Base-by-base conservation (phyloP, 345 rosid genomes). In the Capsella bursapastoris region DNA sequence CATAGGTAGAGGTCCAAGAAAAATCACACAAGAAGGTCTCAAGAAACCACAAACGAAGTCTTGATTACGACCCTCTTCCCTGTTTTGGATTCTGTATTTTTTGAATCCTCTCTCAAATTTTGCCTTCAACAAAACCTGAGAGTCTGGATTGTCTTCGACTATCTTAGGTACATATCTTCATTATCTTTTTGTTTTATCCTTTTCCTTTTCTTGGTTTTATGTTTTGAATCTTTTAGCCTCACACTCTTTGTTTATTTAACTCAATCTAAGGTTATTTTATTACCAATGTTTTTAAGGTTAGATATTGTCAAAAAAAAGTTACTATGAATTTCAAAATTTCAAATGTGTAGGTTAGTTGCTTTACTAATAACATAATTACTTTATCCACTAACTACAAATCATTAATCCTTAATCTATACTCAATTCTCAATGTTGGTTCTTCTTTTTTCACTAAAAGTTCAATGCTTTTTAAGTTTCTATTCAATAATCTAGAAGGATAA, bases 141-240 rank as follows among this genome's bases (percentile, higher is more conserved):
- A 48, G 7, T 70, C 34, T 56, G 12, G 55, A 37, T 57, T 48
- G 45, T 49, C 70, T 37, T 47, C 44, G 7, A 62, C 9, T 37
- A 16, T 37, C 28, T 57, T 60, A 76, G 75, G 80, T 76, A 70
- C 43, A 31, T 44, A 62, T 53, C 28, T 69, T 52, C 58, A 64
- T 25, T 14, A 22, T 47, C n/a, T 62, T 71, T 22, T 40, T 49
- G 27, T 48, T 48, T 48, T 4, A 0, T 38, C 0, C 13, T n/a
- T 58, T 57, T 29, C 25, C n/a, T 49, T 74, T 66, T 45, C 18
- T 51, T 55, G 32, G 25, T 6, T 49, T 55, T 66, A 2, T 13
- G 14, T 50, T 75, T n/a, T 68, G 40, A 68, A 75, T 44, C 48
- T 41, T 51, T 40, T 13, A 58, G 28, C 53, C 52, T 28, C 58